Conservation (phyloP, 768 basidiomycete species). For the Termitomyces sp. region DNA sequence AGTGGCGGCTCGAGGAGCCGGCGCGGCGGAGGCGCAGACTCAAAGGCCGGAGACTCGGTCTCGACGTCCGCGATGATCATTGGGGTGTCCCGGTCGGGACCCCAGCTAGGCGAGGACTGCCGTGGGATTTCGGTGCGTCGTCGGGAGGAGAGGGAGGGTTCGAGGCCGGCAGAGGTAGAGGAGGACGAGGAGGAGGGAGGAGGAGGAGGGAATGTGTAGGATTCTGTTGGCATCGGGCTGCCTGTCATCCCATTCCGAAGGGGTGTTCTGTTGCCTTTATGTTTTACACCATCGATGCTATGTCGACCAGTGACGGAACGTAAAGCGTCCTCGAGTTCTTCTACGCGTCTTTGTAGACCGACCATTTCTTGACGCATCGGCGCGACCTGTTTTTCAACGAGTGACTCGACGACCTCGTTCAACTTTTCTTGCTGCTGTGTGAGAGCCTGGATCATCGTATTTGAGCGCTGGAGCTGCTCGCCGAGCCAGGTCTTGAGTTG, state of each 20-base stretch:
- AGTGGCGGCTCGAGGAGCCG: slow-evolving; percentile 25
- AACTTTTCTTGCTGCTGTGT: slow-evolving; percentile 63
- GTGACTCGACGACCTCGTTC: slow-evolving; percentile 51
- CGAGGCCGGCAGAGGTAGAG: background rate
- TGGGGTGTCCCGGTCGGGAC: slow-evolving; percentile 21
- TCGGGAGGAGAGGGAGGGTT: slow-evolving; percentile 20
- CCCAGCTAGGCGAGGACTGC: slow-evolving; percentile 39
- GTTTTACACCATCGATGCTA: no score
- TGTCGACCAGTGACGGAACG: slow-evolving; percentile 24
- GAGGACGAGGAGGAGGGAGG: background rate
- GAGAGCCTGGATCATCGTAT: slow-evolving; percentile 46
- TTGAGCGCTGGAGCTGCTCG: slow-evolving; percentile 68
- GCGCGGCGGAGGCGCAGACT: slow-evolving; percentile 42
- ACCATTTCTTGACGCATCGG: slow-evolving; percentile 60
- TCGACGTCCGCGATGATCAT: slow-evolving; percentile 27
- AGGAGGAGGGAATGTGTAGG: slow-evolving; percentile 46
- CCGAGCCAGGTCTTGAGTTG: slow-evolving; percentile 75
- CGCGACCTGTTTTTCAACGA: slow-evolving; percentile 60
- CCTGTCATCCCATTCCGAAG: slow-evolving; percentile 35
- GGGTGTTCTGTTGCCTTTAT: slow-evolving; percentile 28
- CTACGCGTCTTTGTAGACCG: slow-evolving; percentile 57
- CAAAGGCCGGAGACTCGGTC: background rate
- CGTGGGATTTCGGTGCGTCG: slow-evolving; percentile 30
- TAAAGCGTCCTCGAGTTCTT: slow-evolving; percentile 61
- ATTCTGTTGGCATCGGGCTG: slow-evolving; percentile 27